Percentiles rank a stretch among this genome's conserved stretches.
These are phyloP conservation scores for Macrophomina pseudophaseolina DNA, from an alignment of 2,329 filamentous ascomycete genomes.

Conservation along the genomic window DNA sequence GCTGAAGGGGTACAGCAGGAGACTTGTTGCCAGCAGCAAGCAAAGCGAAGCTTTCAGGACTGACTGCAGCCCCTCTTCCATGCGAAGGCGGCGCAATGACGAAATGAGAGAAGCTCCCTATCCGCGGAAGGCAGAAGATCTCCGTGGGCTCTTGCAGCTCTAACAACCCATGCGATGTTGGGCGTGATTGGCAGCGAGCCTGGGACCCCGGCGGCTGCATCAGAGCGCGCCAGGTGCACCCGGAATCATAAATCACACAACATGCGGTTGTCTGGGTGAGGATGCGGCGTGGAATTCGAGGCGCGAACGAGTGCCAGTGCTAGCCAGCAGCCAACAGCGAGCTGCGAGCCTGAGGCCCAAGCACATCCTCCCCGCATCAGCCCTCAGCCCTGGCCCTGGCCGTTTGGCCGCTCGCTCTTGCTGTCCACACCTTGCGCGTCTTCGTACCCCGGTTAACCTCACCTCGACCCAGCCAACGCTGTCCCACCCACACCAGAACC, in stretches of 20 bases:
- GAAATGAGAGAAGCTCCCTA: slow-evolving; percentile 15
- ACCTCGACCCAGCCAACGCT: slow-evolving; percentile 16
- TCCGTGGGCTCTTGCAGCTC: slow-evolving; percentile 21
- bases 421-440: slow-evolving; percentile 17
- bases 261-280: neutral
- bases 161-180: slow-evolving; percentile 3
- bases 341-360: slow-evolving; percentile 18
- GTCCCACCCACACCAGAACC: neutral
- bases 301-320: neutral
- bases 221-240: neutral
- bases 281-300: neutral
- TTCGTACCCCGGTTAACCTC: slow-evolving; percentile 7
- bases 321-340: neutral
- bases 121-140: slow-evolving; percentile 20
- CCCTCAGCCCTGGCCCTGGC: slow-evolving; percentile 14
- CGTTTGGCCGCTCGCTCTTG: slow-evolving; percentile 17
- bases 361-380: slow-evolving; percentile 21
- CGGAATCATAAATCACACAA: neutral
- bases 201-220: neutral
- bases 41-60: neutral
- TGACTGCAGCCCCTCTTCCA: neutral
- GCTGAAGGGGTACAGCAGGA: too few relatives aligned
- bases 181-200: slow-evolving; percentile 17
- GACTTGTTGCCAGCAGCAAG: too few relatives aligned
- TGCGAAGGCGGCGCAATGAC: slow-evolving; percentile 8